phyloP scores from a whole-genome alignment of 108 stramenopile species.

The Craspedostauros australis region DNA sequence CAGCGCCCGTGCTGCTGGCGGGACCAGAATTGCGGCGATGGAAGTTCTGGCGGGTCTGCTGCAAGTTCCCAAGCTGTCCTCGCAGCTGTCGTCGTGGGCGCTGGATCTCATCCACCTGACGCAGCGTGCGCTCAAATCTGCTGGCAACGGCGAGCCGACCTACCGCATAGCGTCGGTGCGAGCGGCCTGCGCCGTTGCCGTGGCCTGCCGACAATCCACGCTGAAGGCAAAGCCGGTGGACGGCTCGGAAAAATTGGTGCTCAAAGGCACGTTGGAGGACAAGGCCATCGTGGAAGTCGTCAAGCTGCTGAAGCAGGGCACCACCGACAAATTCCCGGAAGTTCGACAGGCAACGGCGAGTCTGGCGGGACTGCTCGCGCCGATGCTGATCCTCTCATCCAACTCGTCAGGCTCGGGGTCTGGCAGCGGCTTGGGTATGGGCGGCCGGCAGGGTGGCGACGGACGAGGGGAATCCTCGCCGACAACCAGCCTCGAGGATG shows the following conservation, averaged over 20 bases:
- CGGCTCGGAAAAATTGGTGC: slow-evolving; percentile 28
- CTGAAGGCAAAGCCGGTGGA: slow-evolving; percentile 17
- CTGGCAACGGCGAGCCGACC: slow-evolving; percentile 62
- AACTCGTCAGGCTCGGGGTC: slow-evolving; percentile 8
- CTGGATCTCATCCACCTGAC: slow-evolving; percentile 60
- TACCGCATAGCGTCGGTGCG: slow-evolving; percentile 61
- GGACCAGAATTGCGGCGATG: slow-evolving; percentile 67
- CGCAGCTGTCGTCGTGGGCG: slow-evolving; percentile 56
- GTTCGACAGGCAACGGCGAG: slow-evolving; percentile 54
- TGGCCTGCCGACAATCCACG: slow-evolving; percentile 53
- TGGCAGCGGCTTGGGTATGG: too few species aligned
- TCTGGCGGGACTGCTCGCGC: slow-evolving; percentile 53
- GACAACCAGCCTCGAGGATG: slow-evolving; percentile 51
- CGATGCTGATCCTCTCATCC: slow-evolving; percentile 36
- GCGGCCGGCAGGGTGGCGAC: too few species aligned
- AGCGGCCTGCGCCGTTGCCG: slow-evolving; percentile 42
- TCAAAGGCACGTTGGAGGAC: slow-evolving; percentile 68
- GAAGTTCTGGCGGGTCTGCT: slow-evolving; percentile 56
- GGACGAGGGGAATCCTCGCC: slow-evolving; percentile 11
- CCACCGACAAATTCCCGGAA: slow-evolving; percentile 67
- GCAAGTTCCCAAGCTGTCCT: slow-evolving; percentile 30
- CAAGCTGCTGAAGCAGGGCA: slow-evolving; percentile 59
- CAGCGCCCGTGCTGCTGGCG: slow-evolving; percentile 62
- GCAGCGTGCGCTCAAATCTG: slow-evolving; percentile 55
- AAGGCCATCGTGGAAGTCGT: slow-evolving; percentile 53